Base-by-base conservation (phyloP, 2,329 filamentous ascomycete genomes). In the Hansfordia pulvinata region DNA sequence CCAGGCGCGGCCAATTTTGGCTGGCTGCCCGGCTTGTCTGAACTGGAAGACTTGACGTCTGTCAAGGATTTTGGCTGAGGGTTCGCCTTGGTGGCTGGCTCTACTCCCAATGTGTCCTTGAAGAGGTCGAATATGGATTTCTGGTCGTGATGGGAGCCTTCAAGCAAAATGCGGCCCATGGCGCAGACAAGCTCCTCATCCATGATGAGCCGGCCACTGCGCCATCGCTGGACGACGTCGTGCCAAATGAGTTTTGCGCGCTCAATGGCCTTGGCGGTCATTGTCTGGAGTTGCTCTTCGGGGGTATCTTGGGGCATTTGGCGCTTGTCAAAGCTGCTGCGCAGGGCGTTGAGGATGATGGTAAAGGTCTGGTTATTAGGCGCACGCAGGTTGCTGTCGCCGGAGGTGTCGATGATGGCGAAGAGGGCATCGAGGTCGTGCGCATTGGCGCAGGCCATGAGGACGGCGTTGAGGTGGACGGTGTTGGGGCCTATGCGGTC, bases 391-490 rank as follows among this genome's bases (percentile, higher is more conserved):
- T 21, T 21, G 4, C 72, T 54, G 10, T 75, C 65, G 10, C 85
- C 77, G 30, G 88, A 64, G 17, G 75, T 72, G n/a, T 71, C 65
- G 22, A 76, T 70, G 35, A 94, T 65, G 29, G 68, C 66, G 62
- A 90, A 93, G 38, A 96, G 56, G 10, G 76, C 69, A 38, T 93
- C 84, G 49, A 93, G 63, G 44, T 94, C 77, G 9, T 62, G 50
- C 4, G 80, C 76, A 30, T 71, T 65, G 25, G 76, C 69, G 47
- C 86, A 96, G 7, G 90, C 79, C 31, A 76, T 73, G 23, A 98
- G 58, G n/a, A 85, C 71, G 8, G 86, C 82, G 47, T 98, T 98
- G 35, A 82, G 73, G 44, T 96, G 90, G 30, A 83, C 79, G 19
- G 76, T 78, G 38, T 75, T 81, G 10, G 81, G 78, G 36, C 74